Conservation (phyloP, 208 protist genomes). For the Strigomonas galati region DNA sequence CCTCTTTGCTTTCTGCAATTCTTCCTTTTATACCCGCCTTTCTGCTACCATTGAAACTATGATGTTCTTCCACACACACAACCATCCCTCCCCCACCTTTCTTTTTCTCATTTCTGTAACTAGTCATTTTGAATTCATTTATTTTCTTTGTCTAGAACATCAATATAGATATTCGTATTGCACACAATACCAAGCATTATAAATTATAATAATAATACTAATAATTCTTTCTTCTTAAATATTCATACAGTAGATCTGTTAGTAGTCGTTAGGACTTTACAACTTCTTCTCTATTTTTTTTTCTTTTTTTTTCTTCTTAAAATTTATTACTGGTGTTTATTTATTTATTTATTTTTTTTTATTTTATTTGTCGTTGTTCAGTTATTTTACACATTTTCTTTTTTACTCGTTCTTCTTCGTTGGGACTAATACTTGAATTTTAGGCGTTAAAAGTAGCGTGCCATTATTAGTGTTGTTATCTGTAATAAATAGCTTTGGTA, state of each 20-base stretch:
- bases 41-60: no score
- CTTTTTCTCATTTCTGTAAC: no score
- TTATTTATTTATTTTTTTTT: constrained; percentile 2
- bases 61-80: no score
- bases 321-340: not conserved
- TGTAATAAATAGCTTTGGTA: not conserved
- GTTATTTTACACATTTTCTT: not conserved
- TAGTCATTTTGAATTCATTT: not conserved
- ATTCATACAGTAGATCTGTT: no score
- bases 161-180: not conserved
- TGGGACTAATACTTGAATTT: no score
- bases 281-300: constrained; percentile 17
- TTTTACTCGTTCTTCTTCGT: no score
- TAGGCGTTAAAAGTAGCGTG: no score
- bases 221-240: no score
- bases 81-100: no score
- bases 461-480: not conserved
- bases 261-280: no score
- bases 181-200: not conserved
- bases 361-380: constrained; percentile 4
- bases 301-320: constrained; percentile 4
- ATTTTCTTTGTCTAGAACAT: not conserved
- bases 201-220: not conserved
- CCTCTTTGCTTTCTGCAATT: not conserved
- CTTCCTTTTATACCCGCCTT: no score